Evolutionary conservation across 202 grass and related monocot genomes (phyloP).

Genomic region (Zizania palustris): DNA sequence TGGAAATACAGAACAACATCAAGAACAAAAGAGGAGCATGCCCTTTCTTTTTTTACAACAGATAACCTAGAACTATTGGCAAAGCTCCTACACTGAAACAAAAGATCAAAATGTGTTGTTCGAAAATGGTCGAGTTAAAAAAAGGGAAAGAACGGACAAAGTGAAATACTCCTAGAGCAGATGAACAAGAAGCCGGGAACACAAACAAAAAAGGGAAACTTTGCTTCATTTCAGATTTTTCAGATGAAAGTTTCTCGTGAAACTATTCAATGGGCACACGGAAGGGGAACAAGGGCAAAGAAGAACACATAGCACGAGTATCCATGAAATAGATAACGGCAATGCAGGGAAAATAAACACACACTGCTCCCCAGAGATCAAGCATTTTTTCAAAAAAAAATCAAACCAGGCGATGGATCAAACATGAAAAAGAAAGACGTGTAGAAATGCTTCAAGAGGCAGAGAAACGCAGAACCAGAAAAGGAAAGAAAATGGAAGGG

Average conservation of each 20-base stretch:
- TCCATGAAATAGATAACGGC: neutral
- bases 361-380: neutral
- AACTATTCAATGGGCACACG: neutral
- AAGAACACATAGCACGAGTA: neutral
- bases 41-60: neutral
- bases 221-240: neutral
- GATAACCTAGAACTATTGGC: neutral
- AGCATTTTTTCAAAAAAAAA: neutral
- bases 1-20: neutral
- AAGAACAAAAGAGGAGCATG: conserved; percentile 9
- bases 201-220: neutral
- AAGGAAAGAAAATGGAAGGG: neutral
- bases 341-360: neutral
- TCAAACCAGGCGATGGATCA: neutral
- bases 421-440: neutral
- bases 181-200: neutral
- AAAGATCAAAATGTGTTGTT: neutral
- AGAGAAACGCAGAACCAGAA: neutral
- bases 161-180: neutral
- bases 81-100: conserved; percentile 16
- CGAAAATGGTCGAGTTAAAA: neutral
- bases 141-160: neutral
- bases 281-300: neutral
- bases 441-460: neutral
- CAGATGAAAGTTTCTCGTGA: neutral